Conservation (phyloP, 1,139 yeast species). For the Blastobotrys ciferrii region DNA sequence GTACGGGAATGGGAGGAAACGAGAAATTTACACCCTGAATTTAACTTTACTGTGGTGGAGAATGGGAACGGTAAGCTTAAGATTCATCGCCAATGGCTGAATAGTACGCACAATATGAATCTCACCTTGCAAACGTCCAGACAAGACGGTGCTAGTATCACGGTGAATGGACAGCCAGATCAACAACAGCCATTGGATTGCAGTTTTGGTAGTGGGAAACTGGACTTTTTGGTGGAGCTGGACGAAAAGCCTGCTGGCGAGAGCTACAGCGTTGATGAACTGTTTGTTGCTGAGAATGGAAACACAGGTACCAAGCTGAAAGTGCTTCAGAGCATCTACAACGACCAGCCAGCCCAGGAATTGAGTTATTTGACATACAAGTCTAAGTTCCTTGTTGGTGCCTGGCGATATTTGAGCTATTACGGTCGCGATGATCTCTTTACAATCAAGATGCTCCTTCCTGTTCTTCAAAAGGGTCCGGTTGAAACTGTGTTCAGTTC, state of each 20-base stretch:
- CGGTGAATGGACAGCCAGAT: conserved; percentile 6
- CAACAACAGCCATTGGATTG: conserved; percentile 6
- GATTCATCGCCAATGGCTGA: conserved; percentile 17
- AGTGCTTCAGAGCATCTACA: background rate
- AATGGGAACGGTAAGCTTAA: conserved; percentile 7
- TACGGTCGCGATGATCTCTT: conserved; percentile 18
- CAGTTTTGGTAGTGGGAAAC: conserved; percentile 7
- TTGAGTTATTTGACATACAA: conserved; percentile 7
- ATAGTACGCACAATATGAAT: conserved; percentile 17
- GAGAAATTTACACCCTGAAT: conserved; percentile 14
- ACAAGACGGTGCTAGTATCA: conserved; percentile 3
- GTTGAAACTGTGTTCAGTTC: conserved; percentile 16
- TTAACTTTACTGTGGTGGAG: conserved; percentile 15
- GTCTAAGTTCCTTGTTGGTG: conserved; percentile 17
- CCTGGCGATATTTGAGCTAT: conserved; percentile 18
- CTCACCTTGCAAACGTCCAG: conserved; percentile 13
- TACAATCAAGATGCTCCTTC: conserved; percentile 16
- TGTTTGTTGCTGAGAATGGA: conserved; percentile 1
- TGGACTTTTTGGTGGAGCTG: conserved; percentile 8
- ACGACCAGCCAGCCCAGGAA: background rate
- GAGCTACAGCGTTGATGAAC: conserved; percentile 7
- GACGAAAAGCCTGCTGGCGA: conserved; percentile 14
- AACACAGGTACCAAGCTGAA: background rate
- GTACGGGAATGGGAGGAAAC: conserved; percentile 17
- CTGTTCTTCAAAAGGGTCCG: conserved; percentile 11